phyloP scores from a whole-genome alignment of 441 rosid species.

The Euphorbia neoarborescens region DNA sequence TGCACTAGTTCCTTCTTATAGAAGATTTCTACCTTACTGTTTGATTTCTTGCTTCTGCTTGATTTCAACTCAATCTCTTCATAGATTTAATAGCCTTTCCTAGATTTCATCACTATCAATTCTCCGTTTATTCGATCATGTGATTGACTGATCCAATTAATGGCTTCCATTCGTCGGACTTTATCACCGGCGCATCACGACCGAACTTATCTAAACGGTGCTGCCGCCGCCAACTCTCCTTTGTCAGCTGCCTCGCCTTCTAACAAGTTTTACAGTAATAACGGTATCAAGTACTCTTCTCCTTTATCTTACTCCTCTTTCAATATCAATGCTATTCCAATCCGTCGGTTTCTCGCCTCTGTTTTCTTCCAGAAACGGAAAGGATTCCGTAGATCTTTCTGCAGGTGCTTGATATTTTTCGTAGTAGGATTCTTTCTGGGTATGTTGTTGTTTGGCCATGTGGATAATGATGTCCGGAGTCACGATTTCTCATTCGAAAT shows the following conservation, averaged over 20 bases:
- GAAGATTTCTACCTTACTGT: neutral
- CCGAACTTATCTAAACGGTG: conserved; percentile 46
- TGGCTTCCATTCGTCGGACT: conserved; percentile 88
- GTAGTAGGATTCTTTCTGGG: conserved; percentile 56
- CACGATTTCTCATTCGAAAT: conserved; percentile 54
- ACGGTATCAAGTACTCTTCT: conserved; percentile 30
- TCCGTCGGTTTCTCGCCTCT: conserved; percentile 23
- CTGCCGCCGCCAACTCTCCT: conserved; percentile 22
- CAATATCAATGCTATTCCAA: conserved; percentile 1
- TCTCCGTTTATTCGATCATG: conserved; percentile 22
- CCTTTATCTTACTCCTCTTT: conserved; percentile 26
- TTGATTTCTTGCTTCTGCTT: neutral
- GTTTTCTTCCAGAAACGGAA: conserved; percentile 28
- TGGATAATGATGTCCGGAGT: conserved; percentile 32
- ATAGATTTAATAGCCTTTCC: conserved; percentile 1
- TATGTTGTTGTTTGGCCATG: conserved; percentile 49
- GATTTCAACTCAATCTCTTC: neutral
- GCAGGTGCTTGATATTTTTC: conserved; percentile 52
- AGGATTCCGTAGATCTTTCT: conserved; percentile 55
- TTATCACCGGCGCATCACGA: conserved; percentile 63
- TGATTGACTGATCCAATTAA: conserved; percentile 24
- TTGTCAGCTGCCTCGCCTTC: conserved; percentile 28
- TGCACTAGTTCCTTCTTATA: too few relatives aligned
- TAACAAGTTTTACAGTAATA: conserved; percentile 34
- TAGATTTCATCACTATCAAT: neutral